A percentile compares a stretch with the other conserved stretches of the same genome.
Evolutionary conservation across 2,329 filamentous ascomycete genomes (phyloP).

Genomic region (Phyllosticta citriasiana): DNA sequence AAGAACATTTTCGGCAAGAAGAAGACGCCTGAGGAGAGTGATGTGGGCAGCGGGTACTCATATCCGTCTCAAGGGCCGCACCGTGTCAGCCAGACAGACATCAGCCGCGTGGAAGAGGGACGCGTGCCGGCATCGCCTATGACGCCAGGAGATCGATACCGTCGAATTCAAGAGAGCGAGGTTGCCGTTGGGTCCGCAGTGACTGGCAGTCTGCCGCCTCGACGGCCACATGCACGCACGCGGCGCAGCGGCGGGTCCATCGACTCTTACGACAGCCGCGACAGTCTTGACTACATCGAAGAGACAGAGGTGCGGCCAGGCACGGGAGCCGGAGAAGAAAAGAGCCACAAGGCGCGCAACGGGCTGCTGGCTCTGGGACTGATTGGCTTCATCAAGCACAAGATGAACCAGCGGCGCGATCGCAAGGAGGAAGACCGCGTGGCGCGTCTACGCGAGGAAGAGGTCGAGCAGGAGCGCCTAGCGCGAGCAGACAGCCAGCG

Average conservation of each 20-base stretch:
- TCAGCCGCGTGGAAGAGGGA: constrained; percentile 44
- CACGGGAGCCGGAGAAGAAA: constrained; percentile 7
- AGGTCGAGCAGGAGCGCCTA: constrained; percentile 43
- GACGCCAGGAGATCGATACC: constrained; percentile 23
- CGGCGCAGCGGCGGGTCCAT: constrained; percentile 11
- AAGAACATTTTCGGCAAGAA: constrained; percentile 51
- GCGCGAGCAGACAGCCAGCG: constrained; percentile 43
- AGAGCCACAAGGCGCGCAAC: constrained; percentile 30
- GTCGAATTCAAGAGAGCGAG: constrained; percentile 28
- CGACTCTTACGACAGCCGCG: constrained; percentile 16
- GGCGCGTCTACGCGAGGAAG: constrained; percentile 41
- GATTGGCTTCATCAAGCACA: constrained; percentile 32
- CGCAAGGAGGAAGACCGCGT: constrained; percentile 52
- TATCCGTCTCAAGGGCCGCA: constrained; percentile 40
- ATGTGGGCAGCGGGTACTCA: constrained; percentile 41
- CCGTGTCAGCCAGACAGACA: constrained; percentile 36
- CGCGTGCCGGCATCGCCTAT: constrained; percentile 38
- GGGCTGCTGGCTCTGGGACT: constrained; percentile 39
- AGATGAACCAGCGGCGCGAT: constrained; percentile 43
- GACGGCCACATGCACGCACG: constrained; percentile 10
- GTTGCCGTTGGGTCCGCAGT: constrained; percentile 27
- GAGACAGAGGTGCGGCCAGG: constrained; percentile 14
- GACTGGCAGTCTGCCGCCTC: constrained; percentile 38
- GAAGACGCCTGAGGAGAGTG: constrained; percentile 39
- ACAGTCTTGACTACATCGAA: constrained; percentile 18